Percentiles rank a stretch among this genome's conserved stretches.
These are phyloP conservation scores for Acorus calamus DNA, from an alignment of 106 monocot genomes.

Conservation along the genomic window DNA sequence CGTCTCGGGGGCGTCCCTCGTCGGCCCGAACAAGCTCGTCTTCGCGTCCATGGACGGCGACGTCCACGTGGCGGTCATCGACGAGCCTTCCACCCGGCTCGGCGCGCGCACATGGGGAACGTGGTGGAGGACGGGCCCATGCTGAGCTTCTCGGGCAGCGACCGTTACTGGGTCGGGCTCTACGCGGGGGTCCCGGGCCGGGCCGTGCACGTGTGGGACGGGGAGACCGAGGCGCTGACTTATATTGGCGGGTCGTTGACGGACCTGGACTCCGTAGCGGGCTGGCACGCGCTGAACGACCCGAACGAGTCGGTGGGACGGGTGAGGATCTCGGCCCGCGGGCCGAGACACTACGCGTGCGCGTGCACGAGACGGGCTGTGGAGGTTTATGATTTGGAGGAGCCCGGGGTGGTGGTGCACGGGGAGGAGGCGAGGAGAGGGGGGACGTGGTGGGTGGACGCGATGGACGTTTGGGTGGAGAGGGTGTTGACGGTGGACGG, in stretches of 20 bases:
- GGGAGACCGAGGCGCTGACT: constrained; percentile 18
- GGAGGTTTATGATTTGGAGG: constrained; percentile 3
- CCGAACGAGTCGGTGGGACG: constrained; percentile 18
- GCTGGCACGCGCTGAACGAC: constrained; percentile 48
- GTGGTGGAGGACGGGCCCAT: constrained; percentile 45
- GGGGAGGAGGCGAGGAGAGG: constrained; percentile 9
- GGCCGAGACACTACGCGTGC: constrained; percentile 13
- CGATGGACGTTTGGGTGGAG: constrained; percentile 31
- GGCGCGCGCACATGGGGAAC: constrained; percentile 29
- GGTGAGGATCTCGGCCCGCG: constrained; percentile 15
- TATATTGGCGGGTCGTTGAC: constrained; percentile 38
- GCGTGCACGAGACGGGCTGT: constrained; percentile 19
- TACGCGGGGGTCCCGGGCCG: constrained; percentile 54
- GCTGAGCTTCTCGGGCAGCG: constrained; percentile 35
- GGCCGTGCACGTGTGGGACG: constrained; percentile 45
- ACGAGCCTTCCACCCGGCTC: constrained; percentile 18
- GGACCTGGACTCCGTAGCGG: constrained; percentile 31
- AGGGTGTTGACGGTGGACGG: constrained; percentile 30
- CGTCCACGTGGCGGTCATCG: constrained; percentile 7
- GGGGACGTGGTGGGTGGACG: constrained; percentile 4
- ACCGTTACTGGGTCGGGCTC: constrained; percentile 39
- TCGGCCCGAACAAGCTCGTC: constrained; percentile 16
- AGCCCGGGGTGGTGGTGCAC: constrained; percentile 3
- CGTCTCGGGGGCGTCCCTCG: constrained; percentile 33
- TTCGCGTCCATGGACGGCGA: constrained; percentile 44